Conservation (phyloP, 768 basidiomycete species). For the Lactifluus echinatus region DNA sequence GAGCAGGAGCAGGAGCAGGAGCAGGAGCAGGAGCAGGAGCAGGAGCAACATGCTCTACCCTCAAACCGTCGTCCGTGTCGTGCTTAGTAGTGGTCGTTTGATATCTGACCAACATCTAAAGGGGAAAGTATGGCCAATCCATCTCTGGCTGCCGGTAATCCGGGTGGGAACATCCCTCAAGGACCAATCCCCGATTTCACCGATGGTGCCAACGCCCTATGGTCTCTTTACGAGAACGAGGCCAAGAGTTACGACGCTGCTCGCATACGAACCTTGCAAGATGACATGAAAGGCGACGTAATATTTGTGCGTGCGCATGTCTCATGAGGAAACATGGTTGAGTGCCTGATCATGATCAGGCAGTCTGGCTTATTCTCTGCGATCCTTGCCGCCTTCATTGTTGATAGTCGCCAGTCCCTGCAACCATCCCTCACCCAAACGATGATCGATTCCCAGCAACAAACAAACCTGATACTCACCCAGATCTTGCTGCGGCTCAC, state of each 20-base stretch:
- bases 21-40: too few relatives aligned
- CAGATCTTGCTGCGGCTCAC: neutral
- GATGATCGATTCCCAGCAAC: neutral
- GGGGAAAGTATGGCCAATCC: too few relatives aligned
- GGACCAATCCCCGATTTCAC: neutral
- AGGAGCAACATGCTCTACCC: too few relatives aligned
- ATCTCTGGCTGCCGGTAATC: too few relatives aligned
- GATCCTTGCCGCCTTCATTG: neutral
- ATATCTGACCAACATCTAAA: too few relatives aligned
- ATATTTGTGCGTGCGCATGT: neutral
- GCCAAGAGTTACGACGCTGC: neutral
- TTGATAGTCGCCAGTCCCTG: conserved; percentile 1
- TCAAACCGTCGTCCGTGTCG: too few relatives aligned
- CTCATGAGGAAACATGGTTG: neutral
- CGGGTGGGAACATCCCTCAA: too few relatives aligned
- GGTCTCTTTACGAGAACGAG: neutral
- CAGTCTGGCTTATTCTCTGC: conserved; percentile 12
- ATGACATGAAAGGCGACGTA: neutral
- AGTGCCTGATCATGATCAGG: neutral
- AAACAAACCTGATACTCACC: neutral
- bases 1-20: too few relatives aligned
- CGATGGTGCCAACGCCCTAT: neutral
- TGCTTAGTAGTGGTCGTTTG: too few relatives aligned
- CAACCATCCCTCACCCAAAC: neutral
- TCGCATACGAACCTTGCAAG: neutral